Base-by-base conservation (phyloP, 2,329 filamentous ascomycete genomes). In the Metarhizium rileyi region DNA sequence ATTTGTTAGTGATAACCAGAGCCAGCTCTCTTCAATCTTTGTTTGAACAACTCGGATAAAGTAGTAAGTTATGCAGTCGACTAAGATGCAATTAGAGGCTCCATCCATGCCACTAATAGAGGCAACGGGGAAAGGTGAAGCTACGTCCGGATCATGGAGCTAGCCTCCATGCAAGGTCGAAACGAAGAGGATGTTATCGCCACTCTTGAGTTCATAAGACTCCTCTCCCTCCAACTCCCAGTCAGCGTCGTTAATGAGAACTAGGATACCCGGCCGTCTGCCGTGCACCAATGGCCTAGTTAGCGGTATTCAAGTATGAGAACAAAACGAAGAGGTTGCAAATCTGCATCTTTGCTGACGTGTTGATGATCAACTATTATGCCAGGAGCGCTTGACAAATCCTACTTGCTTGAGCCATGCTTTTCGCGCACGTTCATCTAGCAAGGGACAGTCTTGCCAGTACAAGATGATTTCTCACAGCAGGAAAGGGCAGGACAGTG, bases 181-280 rank as follows among this genome's bases (percentile, higher is more conserved):
- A 54, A 98, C 90, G 70, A 98, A 98, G 56, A 97, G 75, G 58
- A 98, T 87, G 63, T 87, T 91, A 71, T 98, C 93, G 51, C 83
- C 79, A 53, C 74, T 69, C 68, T 91, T 83, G 51, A 98, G 70
- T 68, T 90, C 84, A 64, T 97, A 97, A 56, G 82, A 78, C 63
- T 93, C 90, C 69, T 97, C 91, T 18, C 90, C 93, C 69, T 97
- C 93, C 12, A 98, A 79, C 67, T 97, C 93, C 93, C 93, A 98
- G 66, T 98, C 93, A 25, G 90, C 88, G 60, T 98, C 93, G 64
- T 98, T 98, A 67, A 98, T 95, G 50, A 98, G 76, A 26, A 96
- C 91, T 41, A 98, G 79, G 65, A 98, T 95, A 3, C 93, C 93
- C 5, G 93, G 93, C 48, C 93, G 90, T 53, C 91, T 97, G 58